A percentile compares a stretch with the other conserved stretches of the same genome.
Conservation (phyloP, 768 basidiomycete species). For the Leccinum truebloodii region DNA sequence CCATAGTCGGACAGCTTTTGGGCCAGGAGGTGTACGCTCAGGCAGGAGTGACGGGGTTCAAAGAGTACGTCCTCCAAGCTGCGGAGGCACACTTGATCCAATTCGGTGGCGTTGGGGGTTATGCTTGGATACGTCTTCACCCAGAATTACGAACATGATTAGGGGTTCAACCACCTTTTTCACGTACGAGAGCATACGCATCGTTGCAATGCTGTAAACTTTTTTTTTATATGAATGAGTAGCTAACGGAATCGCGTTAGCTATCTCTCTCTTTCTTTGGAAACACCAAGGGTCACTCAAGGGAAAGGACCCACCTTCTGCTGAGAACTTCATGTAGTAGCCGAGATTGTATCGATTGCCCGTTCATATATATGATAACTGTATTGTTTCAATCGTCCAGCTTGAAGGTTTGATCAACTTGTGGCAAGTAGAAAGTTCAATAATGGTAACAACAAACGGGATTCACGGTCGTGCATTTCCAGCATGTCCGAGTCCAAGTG, state of each 20-base stretch:
- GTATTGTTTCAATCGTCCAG: neutral
- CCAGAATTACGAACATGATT: slow-evolving; percentile 20
- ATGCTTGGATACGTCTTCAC: slow-evolving; percentile 39
- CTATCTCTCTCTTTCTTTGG: neutral
- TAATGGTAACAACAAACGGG: neutral
- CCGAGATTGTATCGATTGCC: neutral
- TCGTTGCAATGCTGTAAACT: slow-evolving; percentile 12
- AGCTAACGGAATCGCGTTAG: neutral
- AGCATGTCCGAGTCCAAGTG: neutral
- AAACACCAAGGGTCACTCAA: neutral
- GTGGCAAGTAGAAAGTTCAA: neutral
- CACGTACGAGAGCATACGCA: slow-evolving; percentile 8
- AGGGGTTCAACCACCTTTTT: slow-evolving; percentile 3
- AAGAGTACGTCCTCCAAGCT: slow-evolving; percentile 43
- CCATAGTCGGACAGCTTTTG: slow-evolving; percentile 38
- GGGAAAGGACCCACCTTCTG: neutral
- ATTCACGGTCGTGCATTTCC: neutral
- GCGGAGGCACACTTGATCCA: slow-evolving; percentile 40
- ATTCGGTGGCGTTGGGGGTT: slow-evolving; percentile 39
- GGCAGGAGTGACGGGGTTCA: slow-evolving; percentile 43
- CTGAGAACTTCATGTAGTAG: neutral
- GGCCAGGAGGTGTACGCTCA: slow-evolving; percentile 35
- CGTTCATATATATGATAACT: neutral
- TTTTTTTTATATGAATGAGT: slow-evolving; percentile 18
- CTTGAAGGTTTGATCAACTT: neutral